Evolutionary conservation across 2,329 filamentous ascomycete genomes (phyloP).

Genomic region (Septoria petroselini): DNA sequence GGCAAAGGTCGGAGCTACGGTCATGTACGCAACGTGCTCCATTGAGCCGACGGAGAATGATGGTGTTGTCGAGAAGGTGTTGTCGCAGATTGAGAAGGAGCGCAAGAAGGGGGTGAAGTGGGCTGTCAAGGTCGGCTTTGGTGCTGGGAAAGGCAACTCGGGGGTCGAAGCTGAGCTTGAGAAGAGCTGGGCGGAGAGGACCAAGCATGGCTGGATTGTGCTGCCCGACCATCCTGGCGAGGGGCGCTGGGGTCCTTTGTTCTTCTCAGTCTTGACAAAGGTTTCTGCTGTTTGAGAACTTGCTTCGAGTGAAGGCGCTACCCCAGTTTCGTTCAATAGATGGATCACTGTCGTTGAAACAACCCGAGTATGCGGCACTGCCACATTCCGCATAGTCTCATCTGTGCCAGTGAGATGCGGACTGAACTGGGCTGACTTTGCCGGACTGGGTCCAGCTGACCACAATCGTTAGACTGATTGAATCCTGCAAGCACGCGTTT

Average conservation of each 20-base stretch:
- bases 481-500: too few relatives aligned
- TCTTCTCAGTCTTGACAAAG: slow-evolving; percentile 42
- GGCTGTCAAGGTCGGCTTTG: slow-evolving; percentile 35
- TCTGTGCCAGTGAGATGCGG: too few relatives aligned
- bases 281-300: slow-evolving; percentile 10
- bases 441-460: too few relatives aligned
- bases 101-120: slow-evolving; percentile 39
- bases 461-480: too few relatives aligned
- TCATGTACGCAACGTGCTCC: slow-evolving; percentile 45
- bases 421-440: too few relatives aligned
- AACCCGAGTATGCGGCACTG: too few relatives aligned
- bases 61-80: slow-evolving; percentile 40
- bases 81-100: slow-evolving; percentile 39
- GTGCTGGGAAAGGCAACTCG: slow-evolving; percentile 14
- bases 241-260: slow-evolving; percentile 43
- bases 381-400: too few relatives aligned
- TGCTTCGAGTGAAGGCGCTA: too few relatives aligned
- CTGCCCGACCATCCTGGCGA: slow-evolving; percentile 41
- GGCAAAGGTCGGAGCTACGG: slow-evolving; percentile 38
- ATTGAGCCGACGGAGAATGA: slow-evolving; percentile 44
- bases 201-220: slow-evolving; percentile 42
- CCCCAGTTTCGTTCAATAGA: too few relatives aligned
- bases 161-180: slow-evolving; percentile 25
- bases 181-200: slow-evolving; percentile 34
- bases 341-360: too few relatives aligned